Evolutionary conservation across 805 yeast species (phyloP).

Genomic region (Phaffomyces opuntiae): DNA sequence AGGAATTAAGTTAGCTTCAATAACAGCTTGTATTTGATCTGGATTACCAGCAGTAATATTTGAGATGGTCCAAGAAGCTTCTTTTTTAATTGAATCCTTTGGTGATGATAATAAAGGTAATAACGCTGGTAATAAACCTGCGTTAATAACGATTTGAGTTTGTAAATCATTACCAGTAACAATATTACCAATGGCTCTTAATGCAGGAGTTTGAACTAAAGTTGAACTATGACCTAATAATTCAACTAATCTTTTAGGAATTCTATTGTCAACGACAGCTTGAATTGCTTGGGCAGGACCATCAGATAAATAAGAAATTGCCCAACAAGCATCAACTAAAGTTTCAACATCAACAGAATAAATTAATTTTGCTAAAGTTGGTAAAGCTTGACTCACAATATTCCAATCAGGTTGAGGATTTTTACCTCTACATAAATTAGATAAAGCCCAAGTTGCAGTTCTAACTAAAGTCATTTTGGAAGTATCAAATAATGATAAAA

Average conservation of each 20-base stretch:
- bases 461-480: slow-evolving; percentile 86
- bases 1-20: slow-evolving; percentile 89
- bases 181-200: slow-evolving; percentile 95
- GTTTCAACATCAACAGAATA: slow-evolving; percentile 91
- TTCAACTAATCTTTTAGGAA: slow-evolving; percentile 91
- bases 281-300: slow-evolving; percentile 91
- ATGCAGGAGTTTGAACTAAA: slow-evolving; percentile 91
- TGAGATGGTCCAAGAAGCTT: slow-evolving; percentile 98
- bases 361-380: slow-evolving; percentile 84
- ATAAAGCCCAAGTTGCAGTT: slow-evolving; percentile 97
- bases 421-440: slow-evolving; percentile 94
- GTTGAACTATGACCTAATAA: slow-evolving; percentile 78
- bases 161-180: slow-evolving; percentile 96
- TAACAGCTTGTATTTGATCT: slow-evolving; percentile 94
- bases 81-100: slow-evolving; percentile 90
- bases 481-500: slow-evolving; percentile 67
- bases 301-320: slow-evolving; percentile 89
- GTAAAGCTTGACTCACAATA: slow-evolving; percentile 78
- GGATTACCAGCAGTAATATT: slow-evolving; percentile 97
- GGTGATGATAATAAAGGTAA: slow-evolving; percentile 72
- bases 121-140: slow-evolving; percentile 84
- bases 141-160: slow-evolving; percentile 90
- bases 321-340: slow-evolving; percentile 97
- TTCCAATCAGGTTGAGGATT: slow-evolving; percentile 95
- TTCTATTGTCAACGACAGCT: slow-evolving; percentile 93